Conservation (phyloP, 768 basidiomycete genomes). For the Rickenella mellea region DNA sequence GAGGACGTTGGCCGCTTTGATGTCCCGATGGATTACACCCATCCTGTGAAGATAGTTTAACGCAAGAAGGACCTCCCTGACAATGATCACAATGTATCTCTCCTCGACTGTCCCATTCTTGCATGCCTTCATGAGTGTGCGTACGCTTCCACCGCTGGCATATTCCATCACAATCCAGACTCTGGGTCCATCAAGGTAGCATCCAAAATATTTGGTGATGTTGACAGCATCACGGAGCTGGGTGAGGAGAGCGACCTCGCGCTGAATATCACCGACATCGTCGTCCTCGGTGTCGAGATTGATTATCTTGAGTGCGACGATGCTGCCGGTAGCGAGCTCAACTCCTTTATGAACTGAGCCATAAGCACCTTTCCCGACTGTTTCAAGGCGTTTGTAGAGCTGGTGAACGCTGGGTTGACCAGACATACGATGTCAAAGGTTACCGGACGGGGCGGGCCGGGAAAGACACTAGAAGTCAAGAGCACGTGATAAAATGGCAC, state of each 20-base stretch:
- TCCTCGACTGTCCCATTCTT: constrained; percentile 75
- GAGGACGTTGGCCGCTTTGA: constrained; percentile 96
- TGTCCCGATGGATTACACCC: constrained; percentile 92
- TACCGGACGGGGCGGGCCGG: background rate
- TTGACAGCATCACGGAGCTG: constrained; percentile 87
- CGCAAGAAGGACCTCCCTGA: constrained; percentile 80
- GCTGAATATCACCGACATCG: constrained; percentile 93
- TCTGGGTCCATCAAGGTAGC: constrained; percentile 86
- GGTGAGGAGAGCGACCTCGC: constrained; percentile 86
- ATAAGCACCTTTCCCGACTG: constrained; percentile 93
- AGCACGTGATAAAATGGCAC: background rate
- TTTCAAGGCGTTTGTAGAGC: constrained; percentile 78
- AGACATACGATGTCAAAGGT: constrained; percentile 14
- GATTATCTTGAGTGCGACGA: constrained; percentile 97
- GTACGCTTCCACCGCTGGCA: constrained; percentile 90
- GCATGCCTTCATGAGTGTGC: constrained; percentile 86
- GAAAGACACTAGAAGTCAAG: background rate
- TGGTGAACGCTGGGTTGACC: constrained; percentile 61
- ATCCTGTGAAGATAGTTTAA: constrained; percentile 88
- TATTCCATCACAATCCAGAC: constrained; percentile 99
- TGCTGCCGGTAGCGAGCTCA: constrained; percentile 74
- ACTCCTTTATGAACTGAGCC: constrained; percentile 91
- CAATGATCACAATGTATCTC: constrained; percentile 78
- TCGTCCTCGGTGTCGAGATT: constrained; percentile 95
- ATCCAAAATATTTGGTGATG: constrained; percentile 94